Conservation (phyloP, 345 rosid species). For the Aquilaria malaccensis region DNA sequence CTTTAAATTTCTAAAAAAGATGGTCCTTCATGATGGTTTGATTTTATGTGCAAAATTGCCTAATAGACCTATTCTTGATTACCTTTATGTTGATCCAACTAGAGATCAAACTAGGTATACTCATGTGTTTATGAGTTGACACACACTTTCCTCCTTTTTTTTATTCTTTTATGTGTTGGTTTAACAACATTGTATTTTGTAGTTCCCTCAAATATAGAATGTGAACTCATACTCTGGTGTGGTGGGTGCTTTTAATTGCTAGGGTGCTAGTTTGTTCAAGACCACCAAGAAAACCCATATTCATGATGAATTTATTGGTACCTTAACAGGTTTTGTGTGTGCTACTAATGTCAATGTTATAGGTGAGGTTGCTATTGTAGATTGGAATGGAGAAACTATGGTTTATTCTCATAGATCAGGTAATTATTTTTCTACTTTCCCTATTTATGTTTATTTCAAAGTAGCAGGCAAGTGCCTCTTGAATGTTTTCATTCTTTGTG, state of each 20-base stretch:
- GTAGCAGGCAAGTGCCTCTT: background rate
- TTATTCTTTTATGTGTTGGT: background rate
- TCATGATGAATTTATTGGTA: constrained; percentile 73
- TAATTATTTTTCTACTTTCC: constrained; percentile 12
- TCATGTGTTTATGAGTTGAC: background rate
- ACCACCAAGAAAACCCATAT: constrained; percentile 58
- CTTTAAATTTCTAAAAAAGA: constrained; percentile 61
- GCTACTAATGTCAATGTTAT: constrained; percentile 62
- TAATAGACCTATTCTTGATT: constrained; percentile 82
- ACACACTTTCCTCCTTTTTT: background rate
- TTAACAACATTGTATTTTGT: constrained; percentile 5
- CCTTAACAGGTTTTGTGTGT: constrained; percentile 48
- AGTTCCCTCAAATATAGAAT: constrained; percentile 87
- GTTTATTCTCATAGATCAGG: constrained; percentile 69
- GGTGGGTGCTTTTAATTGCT: constrained; percentile 87
- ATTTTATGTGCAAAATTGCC: constrained; percentile 77
- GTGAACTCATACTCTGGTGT: constrained; percentile 68
- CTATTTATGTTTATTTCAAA: background rate
- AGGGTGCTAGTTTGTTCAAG: constrained; percentile 96
- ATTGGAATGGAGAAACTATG: constrained; percentile 67
- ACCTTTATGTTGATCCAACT: constrained; percentile 75
- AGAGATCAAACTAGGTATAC: constrained; percentile 64
- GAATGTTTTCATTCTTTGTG: background rate
- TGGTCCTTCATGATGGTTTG: constrained; percentile 84
- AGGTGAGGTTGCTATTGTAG: constrained; percentile 53